A percentile compares a stretch with the other conserved stretches of the same genome.
These are phyloP conservation scores for Incumbomyces delicatus DNA, from an alignment of 2,329 filamentous ascomycete species.

Conservation along the genomic window DNA sequence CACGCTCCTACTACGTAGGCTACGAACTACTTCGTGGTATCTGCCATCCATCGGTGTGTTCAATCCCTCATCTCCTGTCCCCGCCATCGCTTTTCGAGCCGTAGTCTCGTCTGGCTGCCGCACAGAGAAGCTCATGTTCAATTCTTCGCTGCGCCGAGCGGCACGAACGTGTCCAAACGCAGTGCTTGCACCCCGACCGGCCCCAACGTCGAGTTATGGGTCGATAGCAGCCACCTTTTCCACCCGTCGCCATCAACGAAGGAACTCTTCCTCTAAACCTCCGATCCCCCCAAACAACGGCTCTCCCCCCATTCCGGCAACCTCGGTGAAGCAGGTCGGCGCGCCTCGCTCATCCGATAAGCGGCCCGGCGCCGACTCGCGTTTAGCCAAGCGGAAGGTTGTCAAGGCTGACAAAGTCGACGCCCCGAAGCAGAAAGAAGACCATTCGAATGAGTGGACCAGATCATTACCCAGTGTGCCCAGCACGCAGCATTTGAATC, in stretches of 20 bases:
- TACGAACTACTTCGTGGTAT: too few relatives aligned
- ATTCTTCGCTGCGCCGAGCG: conserved; percentile 37
- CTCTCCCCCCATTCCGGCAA: conserved; percentile 22
- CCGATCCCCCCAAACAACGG: conserved; percentile 38
- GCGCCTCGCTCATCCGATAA: conserved; percentile 18
- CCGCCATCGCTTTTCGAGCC: too few relatives aligned
- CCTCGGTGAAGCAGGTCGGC: conserved; percentile 20
- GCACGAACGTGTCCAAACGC: conserved; percentile 30
- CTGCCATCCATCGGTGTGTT: too few relatives aligned
- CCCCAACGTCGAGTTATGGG: conserved; percentile 23
- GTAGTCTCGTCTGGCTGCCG: neutral
- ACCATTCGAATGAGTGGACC: conserved; percentile 16
- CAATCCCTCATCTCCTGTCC: too few relatives aligned
- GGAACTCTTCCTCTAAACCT: conserved; percentile 41
- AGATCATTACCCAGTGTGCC: conserved; percentile 39
- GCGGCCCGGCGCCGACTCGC: conserved; percentile 17
- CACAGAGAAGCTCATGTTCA: conserved; percentile 28
- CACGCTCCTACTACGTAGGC: too few relatives aligned
- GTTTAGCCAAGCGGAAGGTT: conserved; percentile 17
- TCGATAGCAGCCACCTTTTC: conserved; percentile 26
- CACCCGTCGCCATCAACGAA: conserved; percentile 33
- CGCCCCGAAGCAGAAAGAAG: conserved; percentile 9
- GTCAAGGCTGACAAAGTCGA: conserved; percentile 25
- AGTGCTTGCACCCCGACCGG: conserved; percentile 24
- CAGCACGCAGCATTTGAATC: conserved; percentile 39